Conservation (phyloP, 345 rosid species). For the Physaria fendleri region DNA sequence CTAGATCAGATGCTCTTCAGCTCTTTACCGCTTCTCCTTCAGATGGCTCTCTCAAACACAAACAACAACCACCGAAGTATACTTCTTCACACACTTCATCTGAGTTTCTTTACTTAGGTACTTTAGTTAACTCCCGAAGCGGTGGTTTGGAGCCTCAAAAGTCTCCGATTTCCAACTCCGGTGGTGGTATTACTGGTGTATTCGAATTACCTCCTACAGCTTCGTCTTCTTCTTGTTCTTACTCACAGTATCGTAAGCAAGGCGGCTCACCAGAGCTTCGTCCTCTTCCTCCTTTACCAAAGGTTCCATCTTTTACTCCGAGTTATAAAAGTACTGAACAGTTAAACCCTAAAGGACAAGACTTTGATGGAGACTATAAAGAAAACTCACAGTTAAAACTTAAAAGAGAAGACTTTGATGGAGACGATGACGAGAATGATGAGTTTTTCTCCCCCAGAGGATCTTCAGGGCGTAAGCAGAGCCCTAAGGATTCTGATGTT, state of each 20-base stretch:
- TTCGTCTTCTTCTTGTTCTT: constrained; percentile 26
- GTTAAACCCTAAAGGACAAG: constrained; percentile 27
- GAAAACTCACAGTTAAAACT: too few relatives aligned
- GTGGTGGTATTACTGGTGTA: constrained; percentile 37
- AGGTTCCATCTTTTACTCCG: constrained; percentile 33
- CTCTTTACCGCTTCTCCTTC: constrained; percentile 68
- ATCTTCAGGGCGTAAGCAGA: constrained; percentile 57
- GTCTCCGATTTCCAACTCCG: constrained; percentile 27
- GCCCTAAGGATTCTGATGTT: constrained; percentile 25
- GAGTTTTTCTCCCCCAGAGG: constrained; percentile 90
- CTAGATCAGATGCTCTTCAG: constrained; percentile 50
- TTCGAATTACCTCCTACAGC: constrained; percentile 31
- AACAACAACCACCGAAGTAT: constrained; percentile 31
- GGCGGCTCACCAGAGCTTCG: constrained; percentile 93
- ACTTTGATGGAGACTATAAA: too few relatives aligned
- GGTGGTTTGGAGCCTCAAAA: constrained; percentile 32
- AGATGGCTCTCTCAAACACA: constrained; percentile 32
- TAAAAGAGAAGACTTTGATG: too few relatives aligned
- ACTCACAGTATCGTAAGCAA: constrained; percentile 46
- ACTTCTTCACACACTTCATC: constrained; percentile 46
- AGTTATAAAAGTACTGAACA: constrained; percentile 41
- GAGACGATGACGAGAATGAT: constrained; percentile 54
- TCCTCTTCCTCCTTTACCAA: constrained; percentile 86
- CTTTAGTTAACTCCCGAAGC: constrained; percentile 46
- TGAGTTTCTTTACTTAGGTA: constrained; percentile 86